Conservation (phyloP, 352 stramenopile species). For the Paralagenidium karlingii region DNA sequence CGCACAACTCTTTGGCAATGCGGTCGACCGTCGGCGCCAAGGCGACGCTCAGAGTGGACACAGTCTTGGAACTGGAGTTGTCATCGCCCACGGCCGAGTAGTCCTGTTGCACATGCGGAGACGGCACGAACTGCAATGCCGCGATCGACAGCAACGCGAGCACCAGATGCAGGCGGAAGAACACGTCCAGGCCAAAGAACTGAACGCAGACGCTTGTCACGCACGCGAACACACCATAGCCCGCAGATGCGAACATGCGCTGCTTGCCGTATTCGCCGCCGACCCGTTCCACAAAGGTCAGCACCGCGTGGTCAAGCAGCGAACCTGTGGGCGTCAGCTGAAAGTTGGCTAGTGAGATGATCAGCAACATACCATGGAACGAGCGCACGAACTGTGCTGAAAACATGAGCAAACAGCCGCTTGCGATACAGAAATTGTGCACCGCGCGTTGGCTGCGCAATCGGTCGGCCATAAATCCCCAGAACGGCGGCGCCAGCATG, state of each 20-base stretch:
- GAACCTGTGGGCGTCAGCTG: slow-evolving; percentile 4
- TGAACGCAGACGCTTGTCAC: slow-evolving; percentile 6
- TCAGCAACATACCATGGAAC: slow-evolving; percentile 28
- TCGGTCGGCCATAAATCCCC: slow-evolving; percentile 52
- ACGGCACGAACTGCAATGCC: slow-evolving; percentile 6
- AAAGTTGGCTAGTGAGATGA: slow-evolving; percentile 15
- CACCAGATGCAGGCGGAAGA: slow-evolving; percentile 8
- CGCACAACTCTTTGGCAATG: slow-evolving; percentile 13
- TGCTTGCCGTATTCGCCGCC: slow-evolving; percentile 12
- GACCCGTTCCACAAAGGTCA: slow-evolving; percentile 4
- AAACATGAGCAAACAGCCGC: slow-evolving; percentile 42
- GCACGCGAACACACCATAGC: slow-evolving; percentile 7
- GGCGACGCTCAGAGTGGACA: too few species aligned
- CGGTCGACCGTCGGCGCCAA: neutral
- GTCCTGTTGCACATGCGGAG: slow-evolving; percentile 3
- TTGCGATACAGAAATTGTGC: slow-evolving; percentile 46
- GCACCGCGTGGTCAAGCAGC: slow-evolving; percentile 8
- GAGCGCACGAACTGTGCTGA: slow-evolving; percentile 33
- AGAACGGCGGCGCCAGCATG: slow-evolving; percentile 54
- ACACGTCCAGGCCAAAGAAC: slow-evolving; percentile 4
- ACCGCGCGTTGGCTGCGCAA: slow-evolving; percentile 47
- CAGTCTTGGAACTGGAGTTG: neutral
- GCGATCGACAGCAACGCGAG: slow-evolving; percentile 4
- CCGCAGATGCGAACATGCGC: slow-evolving; percentile 8
- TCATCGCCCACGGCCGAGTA: neutral